phyloP scores from a whole-genome alignment of 768 basidiomycete species.

The Leccinum ochraceum region DNA sequence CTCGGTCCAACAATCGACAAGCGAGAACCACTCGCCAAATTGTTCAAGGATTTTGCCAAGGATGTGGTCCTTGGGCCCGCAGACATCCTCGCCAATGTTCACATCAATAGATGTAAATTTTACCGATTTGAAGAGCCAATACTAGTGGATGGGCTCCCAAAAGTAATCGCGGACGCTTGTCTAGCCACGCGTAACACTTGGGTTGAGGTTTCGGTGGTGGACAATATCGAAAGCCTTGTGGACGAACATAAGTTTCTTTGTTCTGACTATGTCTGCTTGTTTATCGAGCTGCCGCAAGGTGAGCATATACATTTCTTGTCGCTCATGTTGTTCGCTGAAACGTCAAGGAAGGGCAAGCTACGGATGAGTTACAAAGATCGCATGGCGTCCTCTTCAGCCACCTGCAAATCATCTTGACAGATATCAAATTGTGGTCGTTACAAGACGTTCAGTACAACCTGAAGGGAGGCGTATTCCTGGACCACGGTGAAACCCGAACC shows the following conservation, averaged over 20 bases:
- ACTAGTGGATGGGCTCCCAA: too few species aligned
- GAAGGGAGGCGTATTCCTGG: not conserved
- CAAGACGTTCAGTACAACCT: not conserved
- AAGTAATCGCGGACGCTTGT: too few species aligned
- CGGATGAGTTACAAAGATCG: not conserved
- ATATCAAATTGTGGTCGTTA: not conserved
- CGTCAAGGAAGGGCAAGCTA: too few species aligned
- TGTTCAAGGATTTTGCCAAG: too few species aligned
- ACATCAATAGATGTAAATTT: too few species aligned
- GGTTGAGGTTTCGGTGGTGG: not conserved
- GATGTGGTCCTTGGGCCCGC: too few species aligned
- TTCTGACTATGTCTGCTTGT: not conserved
- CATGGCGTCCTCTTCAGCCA: not conserved
- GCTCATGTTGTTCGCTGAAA: not conserved
- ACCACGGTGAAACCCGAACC: too few species aligned
- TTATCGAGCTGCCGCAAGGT: not conserved
- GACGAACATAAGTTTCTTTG: not conserved
- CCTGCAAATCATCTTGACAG: not conserved
- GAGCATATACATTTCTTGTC: not conserved
- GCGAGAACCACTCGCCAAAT: too few species aligned
- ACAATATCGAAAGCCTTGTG: not conserved
- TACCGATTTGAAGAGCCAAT: too few species aligned
- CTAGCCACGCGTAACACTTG: too few species aligned
- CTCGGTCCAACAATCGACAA: too few species aligned
- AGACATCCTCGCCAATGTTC: too few species aligned